Base-by-base conservation (phyloP, 306 rosid genomes). In the Cucurbita pepo region DNA sequence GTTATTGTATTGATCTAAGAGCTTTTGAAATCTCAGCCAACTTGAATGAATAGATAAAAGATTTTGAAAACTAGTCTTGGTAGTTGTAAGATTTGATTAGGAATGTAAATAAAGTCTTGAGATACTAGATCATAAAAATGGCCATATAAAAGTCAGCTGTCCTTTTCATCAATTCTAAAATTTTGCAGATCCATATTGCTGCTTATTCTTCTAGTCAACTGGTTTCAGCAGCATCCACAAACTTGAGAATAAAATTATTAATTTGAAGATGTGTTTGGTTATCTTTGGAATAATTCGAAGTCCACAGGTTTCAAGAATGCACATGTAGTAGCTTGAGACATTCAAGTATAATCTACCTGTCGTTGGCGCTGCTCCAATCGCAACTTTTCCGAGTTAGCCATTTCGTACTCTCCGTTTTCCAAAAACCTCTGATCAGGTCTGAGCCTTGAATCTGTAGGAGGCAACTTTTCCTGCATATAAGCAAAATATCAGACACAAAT, bases 391-490 rank as follows among this genome's bases (percentile, higher is more conserved):
- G 85, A 79, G 79, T 95, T 95, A 64, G 97, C 99, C 99, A 91
- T 91, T 82, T 95, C 99, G 71, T 88, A 95, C 82, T 89, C 96
- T 77, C 99, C 99, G 74, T 91, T 95, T 84, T 95, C 99, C 79
- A 95, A 78, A 85, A 86, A 89, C 81, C 99, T 84, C 75, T 95
- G 99, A 83, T 95, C 99, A 18, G 99, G 99, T 79, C 99, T 89
- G 45, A 95, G 81, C 85, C 99, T 95, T 76, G 99, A 95, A 85
- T 95, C 99, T 71, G 99, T 95, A 16, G 99, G 99, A n/a, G 99
- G 99, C 81, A 95, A 85, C 77, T 81, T 91, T 74, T 88, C 95
- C 99, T 95, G 82, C 76, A 63, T 30, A 79, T 45, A 48, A 54
- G 37, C 3, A 45, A 51, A 16, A 34, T 36, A 44, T 51, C 8